Evolutionary conservation across 441 rosid species (phyloP), one percentile per base, ranked within the genome.

Genomic region (Adansonia madagascariensis): DNA sequence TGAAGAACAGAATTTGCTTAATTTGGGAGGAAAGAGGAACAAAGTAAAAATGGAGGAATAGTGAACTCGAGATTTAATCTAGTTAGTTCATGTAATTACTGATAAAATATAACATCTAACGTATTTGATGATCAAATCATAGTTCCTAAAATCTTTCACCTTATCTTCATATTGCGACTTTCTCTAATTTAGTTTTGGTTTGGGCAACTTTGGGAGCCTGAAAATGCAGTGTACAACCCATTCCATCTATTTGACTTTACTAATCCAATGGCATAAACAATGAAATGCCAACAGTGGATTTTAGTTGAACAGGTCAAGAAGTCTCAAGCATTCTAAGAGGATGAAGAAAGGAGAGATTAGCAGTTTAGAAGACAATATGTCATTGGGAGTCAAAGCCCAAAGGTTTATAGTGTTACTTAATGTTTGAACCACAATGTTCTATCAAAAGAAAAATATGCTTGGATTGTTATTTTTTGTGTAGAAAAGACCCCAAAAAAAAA

Each of bases 1-100:
- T 64, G 50, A 49, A 31, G 50, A 49, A 31, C 12, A 35, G 47
- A 52, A 35, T 50, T 75, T 75, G 71, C 78, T 63, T 64, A 31
- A 6, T 75, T 60, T n/a, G 53, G 71, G 71, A 63, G 56, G 12
- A 74, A 41, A 24, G 68, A n/a, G 8, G 12, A 62, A 61, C 24
- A 1, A 18, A 15, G 57, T 5, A 12, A 50, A 4, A 46, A 70
- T 24, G 59, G 8, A 67, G 47, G 20, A 20, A 47, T 4, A 27
- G 31, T 1, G 31, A 27, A 27, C 31, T 2, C 2, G 31, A 7
- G 17, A 11, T 11, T 24, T 60, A 24, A 60, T 53, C 74, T 24
- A 61, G 14, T 61, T 18, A 0, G 24, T 11, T 24, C n/a, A 10
- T 39, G 43, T 39, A 39, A 39, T 39, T 6, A 39, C 43, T 5